These are phyloP conservation scores for Colletotrichum tropicale DNA, from an alignment of 2,329 filamentous ascomycete species.

Conservation along the genomic window DNA sequence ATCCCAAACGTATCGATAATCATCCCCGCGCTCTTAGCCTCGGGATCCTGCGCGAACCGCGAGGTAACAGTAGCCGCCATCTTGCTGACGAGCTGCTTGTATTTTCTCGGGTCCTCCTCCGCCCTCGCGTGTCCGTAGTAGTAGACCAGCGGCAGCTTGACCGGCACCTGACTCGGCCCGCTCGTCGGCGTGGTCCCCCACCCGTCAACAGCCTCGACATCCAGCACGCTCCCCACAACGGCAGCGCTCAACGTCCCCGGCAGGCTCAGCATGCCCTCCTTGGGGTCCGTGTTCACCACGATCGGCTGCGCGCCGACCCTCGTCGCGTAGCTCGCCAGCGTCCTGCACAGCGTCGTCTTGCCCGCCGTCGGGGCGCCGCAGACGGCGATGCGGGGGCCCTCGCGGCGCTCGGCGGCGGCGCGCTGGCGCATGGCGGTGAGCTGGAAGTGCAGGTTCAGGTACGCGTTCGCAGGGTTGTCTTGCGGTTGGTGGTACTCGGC, in stretches of 20 bases:
- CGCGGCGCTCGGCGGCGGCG: slow-evolving; percentile 49
- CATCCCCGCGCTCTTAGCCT: slow-evolving; percentile 75
- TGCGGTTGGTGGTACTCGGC: slow-evolving; percentile 71
- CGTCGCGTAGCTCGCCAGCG: slow-evolving; percentile 79
- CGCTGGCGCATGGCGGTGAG: slow-evolving; percentile 75
- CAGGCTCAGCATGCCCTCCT: slow-evolving; percentile 77
- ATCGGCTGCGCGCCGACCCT: slow-evolving; percentile 76
- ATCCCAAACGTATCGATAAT: slow-evolving; percentile 84
- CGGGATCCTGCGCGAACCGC: slow-evolving; percentile 76
- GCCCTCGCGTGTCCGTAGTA: slow-evolving; percentile 79
- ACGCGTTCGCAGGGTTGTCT: slow-evolving; percentile 81
- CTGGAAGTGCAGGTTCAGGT: slow-evolving; percentile 87
- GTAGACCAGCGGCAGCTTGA: slow-evolving; percentile 91
- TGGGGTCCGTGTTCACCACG: slow-evolving; percentile 83
- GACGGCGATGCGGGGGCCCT: slow-evolving; percentile 84
- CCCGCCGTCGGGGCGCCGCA: slow-evolving; percentile 79
- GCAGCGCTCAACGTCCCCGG: slow-evolving; percentile 85
- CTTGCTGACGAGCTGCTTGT: slow-evolving; percentile 74
- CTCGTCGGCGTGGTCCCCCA: slow-evolving; percentile 93
- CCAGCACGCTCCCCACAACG: slow-evolving; percentile 86
- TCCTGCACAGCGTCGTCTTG: slow-evolving; percentile 82
- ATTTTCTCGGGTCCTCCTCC: slow-evolving; percentile 75
- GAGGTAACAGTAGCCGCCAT: slow-evolving; percentile 81
- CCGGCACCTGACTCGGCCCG: slow-evolving; percentile 84
- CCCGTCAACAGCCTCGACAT: slow-evolving; percentile 77